Evolutionary conservation across 108 stramenopile genomes (phyloP), one percentile per base, ranked within the genome.

Genomic region (Nannochloropsis oceanica): DNA sequence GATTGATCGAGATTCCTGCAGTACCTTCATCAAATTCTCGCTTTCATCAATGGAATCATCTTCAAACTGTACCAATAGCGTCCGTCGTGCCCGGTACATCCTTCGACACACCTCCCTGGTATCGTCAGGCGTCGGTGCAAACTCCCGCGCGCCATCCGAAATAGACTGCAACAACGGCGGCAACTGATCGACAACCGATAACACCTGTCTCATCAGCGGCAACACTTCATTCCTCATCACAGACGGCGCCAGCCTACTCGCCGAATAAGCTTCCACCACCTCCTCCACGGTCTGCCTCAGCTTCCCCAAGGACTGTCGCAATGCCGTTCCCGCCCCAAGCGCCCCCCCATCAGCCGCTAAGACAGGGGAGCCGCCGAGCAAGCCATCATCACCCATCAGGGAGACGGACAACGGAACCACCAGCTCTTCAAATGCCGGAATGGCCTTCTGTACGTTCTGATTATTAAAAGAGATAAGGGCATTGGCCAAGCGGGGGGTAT

Each of bases 381-480:
- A 90, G 13, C 88, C 92, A 87, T 93, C 92, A 80, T 85, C 85
- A 0, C 84, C 83, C 79, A 92, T 92, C 44, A 89, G 86, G 43
- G 91, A 88, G 12, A 93, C 91, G 88, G 94, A 94, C 26, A 95
- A 85, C 11, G 96, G 96, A 13, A 94, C 93, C 83, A 95, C 89
- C 20, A 95, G 88, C 89, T 95, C 95, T 59, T 95, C 94, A 88
- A 96, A 95, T 10, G 82, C 86, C 79, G 95, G 95, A 10, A 96
- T 93, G 5, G 95, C 95, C 13, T 95, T 94, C 43, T 82, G 79
- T 12, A 94, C 94, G 3, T 93, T 93, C 87, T 94, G 93, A 91
- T 97, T 96, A 90, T 97, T 97, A 92, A 92, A 97, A 86, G 93
- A 93, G 27, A 96, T 87, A 24, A 95, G 84, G 8, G 95, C 95